A percentile compares a stretch with the other conserved stretches of the same genome.
phyloP scores from a whole-genome alignment of 208 protist genomes.

The Leishmania tarentolae region DNA sequence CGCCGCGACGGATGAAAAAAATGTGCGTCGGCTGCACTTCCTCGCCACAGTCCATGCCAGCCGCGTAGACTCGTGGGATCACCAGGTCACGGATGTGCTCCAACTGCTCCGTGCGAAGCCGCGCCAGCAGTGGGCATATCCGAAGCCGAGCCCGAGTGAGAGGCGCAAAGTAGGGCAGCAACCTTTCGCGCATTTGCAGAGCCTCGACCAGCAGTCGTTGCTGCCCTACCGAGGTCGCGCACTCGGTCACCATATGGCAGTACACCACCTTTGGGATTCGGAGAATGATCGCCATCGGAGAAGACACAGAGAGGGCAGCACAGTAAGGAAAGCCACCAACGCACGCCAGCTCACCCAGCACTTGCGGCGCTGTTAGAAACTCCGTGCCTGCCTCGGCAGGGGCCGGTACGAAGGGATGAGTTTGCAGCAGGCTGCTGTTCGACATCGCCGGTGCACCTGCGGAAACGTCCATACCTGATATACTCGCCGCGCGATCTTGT shows the following conservation, averaged over 20 bases:
- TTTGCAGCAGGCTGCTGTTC: slow-evolving; percentile 4
- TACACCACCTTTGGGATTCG: slow-evolving; percentile 50
- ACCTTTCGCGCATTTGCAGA: slow-evolving; percentile 54
- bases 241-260: slow-evolving; percentile 38
- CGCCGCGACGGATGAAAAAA: slow-evolving; percentile 78
- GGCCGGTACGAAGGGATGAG: not conserved
- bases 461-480: not conserved
- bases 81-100: slow-evolving; percentile 59
- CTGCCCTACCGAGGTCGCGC: slow-evolving; percentile 41
- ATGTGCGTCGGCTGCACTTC: slow-evolving; percentile 46
- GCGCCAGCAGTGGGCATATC: slow-evolving; percentile 64
- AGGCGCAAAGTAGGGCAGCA: slow-evolving; percentile 64
- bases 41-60: slow-evolving; percentile 73
- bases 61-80: slow-evolving; percentile 61
- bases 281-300: slow-evolving; percentile 42
- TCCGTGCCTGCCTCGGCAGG: slow-evolving; percentile 20
- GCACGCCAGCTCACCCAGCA: slow-evolving; percentile 66
- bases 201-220: slow-evolving; percentile 43
- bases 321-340: slow-evolving; percentile 65
- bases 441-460: not conserved
- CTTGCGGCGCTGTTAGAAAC: slow-evolving; percentile 45
- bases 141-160: slow-evolving; percentile 62
- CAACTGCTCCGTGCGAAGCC: slow-evolving; percentile 52
- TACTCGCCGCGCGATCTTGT: not conserved
- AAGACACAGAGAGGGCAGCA: slow-evolving; percentile 50